These are phyloP conservation scores for Galeopsis tetrahit DNA, from an alignment of 257 asterid genomes.

Conservation along the genomic window DNA sequence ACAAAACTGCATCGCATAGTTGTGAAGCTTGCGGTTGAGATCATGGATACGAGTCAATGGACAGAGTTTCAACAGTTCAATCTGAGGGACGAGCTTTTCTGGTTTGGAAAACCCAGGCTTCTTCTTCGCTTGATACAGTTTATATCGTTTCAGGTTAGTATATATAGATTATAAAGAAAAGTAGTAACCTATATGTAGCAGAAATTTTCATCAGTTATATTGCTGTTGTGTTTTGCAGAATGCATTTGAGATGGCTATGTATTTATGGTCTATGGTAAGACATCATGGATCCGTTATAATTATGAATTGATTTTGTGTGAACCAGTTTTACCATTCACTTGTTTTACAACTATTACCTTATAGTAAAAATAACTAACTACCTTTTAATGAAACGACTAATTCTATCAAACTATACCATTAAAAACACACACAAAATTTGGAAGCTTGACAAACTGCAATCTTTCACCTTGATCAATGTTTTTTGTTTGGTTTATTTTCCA, in stretches of 20 bases:
- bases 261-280: constrained; percentile 87
- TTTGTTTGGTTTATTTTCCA: constrained; percentile 30
- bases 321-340: too few species aligned
- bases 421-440: background rate
- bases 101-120: constrained; percentile 90
- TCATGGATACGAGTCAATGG: constrained; percentile 64
- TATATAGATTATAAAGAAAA: background rate
- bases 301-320: too few species aligned
- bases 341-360: too few species aligned
- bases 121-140: constrained; percentile 81
- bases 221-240: constrained; percentile 62
- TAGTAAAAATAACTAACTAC: too few species aligned
- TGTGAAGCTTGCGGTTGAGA: constrained; percentile 85
- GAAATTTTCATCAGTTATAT: background rate
- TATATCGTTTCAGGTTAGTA: constrained; percentile 81
- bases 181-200: background rate
- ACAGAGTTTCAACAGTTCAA: constrained; percentile 64
- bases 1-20: constrained; percentile 86
- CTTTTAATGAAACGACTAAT: too few species aligned
- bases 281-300: background rate
- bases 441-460: background rate
- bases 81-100: constrained; percentile 89
- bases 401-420: too few species aligned
- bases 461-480: background rate
- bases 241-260: constrained; percentile 85